A percentile compares a stretch with the other conserved stretches of the same genome.
Evolutionary conservation across 345 rosid species (phyloP).

Genomic region (Dipteronia dyeriana): DNA sequence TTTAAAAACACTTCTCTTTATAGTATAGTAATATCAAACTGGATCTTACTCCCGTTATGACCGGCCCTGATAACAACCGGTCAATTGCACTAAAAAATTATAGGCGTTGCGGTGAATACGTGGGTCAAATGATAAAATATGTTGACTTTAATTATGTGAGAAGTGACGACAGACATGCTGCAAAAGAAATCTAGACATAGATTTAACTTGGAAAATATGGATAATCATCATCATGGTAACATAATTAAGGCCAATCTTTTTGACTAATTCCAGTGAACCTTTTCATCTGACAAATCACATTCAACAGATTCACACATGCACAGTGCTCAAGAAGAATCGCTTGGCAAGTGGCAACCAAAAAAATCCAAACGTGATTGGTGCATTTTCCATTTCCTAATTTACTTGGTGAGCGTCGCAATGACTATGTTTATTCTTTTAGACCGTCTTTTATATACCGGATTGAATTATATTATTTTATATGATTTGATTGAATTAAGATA

Average conservation of each 20-base stretch:
- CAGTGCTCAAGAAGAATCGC: slow-evolving; percentile 6
- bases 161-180: background rate
- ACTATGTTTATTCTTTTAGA: too few species aligned
- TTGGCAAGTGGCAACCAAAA: background rate
- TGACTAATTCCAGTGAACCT: background rate
- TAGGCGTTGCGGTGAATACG: too few species aligned
- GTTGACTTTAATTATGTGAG: background rate
- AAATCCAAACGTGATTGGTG: slow-evolving; percentile 5
- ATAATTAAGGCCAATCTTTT: background rate
- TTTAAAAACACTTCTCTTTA: too few species aligned
- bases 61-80: background rate
- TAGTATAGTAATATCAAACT: too few species aligned
- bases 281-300: background rate
- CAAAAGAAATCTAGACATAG: background rate
- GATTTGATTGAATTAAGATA: too few species aligned
- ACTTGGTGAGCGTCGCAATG: too few species aligned
- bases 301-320: background rate
- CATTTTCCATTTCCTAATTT: background rate
- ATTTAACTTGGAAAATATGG: background rate
- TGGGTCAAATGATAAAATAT: slow-evolving; percentile 13
- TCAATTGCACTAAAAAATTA: background rate
- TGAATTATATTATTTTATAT: too few species aligned
- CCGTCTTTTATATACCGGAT: too few species aligned
- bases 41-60: too few species aligned
- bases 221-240: background rate